phyloP scores from a whole-genome alignment of 2,329 filamentous ascomycete genomes.

The Aspergillus fischeri region DNA sequence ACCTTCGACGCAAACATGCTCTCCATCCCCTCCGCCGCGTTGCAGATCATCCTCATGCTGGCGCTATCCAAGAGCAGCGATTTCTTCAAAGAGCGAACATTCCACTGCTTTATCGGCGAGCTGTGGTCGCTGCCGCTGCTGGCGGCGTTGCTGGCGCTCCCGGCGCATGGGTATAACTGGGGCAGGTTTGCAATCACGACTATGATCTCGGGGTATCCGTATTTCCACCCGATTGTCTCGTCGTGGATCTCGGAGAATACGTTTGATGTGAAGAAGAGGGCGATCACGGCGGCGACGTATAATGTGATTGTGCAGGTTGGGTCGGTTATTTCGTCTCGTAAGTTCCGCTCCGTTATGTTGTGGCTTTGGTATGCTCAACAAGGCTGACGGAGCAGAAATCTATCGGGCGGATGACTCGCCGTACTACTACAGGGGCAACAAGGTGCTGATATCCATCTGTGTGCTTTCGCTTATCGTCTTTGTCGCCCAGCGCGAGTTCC shows the following conservation, averaged over 20 bases:
- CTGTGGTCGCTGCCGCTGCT: conserved; percentile 52
- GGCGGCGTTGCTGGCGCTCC: conserved; percentile 46
- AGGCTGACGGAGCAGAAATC: conserved; percentile 34
- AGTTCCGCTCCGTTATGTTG: conserved; percentile 8
- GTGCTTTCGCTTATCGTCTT: conserved; percentile 46
- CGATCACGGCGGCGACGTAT: conserved; percentile 28
- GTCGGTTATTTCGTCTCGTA: conserved; percentile 26
- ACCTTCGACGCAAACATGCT: conserved; percentile 31
- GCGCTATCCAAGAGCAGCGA: conserved; percentile 46
- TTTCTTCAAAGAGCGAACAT: conserved; percentile 50
- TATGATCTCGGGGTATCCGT: conserved; percentile 51
- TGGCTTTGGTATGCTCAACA: background rate
- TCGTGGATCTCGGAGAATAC: conserved; percentile 27
- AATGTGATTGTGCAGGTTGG: conserved; percentile 34
- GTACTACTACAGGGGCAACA: conserved; percentile 54
- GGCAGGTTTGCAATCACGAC: conserved; percentile 47
- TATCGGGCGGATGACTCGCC: conserved; percentile 49
- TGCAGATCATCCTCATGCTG: conserved; percentile 52
- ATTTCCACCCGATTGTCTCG: conserved; percentile 49
- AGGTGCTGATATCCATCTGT: conserved; percentile 50
- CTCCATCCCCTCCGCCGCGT: conserved; percentile 23
- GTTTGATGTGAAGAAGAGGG: conserved; percentile 28
- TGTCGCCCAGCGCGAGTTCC: conserved; percentile 43
- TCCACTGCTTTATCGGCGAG: conserved; percentile 50
- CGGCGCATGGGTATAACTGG: conserved; percentile 44